A percentile compares a stretch with the other conserved stretches of the same genome.
Evolutionary conservation across 1,284 basidiomycete species (phyloP).

Genomic region (Leccinum fuscescens): DNA sequence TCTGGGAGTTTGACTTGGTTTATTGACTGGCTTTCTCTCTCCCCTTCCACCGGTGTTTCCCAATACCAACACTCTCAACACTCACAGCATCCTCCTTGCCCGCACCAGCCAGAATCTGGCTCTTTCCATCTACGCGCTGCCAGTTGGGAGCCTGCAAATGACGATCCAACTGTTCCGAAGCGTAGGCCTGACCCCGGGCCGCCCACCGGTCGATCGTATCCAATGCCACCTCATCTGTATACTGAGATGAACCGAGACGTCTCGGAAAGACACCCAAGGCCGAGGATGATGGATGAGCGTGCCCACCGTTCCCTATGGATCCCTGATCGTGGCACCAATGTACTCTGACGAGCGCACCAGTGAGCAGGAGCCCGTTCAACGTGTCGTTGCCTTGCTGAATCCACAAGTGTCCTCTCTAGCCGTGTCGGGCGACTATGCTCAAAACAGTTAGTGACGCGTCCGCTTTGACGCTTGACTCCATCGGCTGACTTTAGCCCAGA

Average conservation of each 20-base stretch:
- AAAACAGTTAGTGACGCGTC: slow-evolving; percentile 25
- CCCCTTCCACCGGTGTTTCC: slow-evolving; percentile 26
- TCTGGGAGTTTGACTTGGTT: no score
- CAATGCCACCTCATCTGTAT: slow-evolving; percentile 35
- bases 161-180: slow-evolving; percentile 37
- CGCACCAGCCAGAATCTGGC: slow-evolving; percentile 28
- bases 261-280: slow-evolving; percentile 25
- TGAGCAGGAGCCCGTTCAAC: slow-evolving; percentile 26
- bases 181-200: slow-evolving; percentile 34
- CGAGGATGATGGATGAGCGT: slow-evolving; percentile 32
- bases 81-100: slow-evolving; percentile 28
- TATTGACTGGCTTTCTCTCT: slow-evolving; percentile 5
- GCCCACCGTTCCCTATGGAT: slow-evolving; percentile 34
- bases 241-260: slow-evolving; percentile 36
- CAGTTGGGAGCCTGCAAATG: slow-evolving; percentile 40
- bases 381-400: slow-evolving; percentile 16
- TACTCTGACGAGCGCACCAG: slow-evolving; percentile 48
- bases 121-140: slow-evolving; percentile 44
- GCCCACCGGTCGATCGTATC: slow-evolving; percentile 34
- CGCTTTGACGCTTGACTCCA: no score
- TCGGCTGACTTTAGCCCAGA: no score
- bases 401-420: slow-evolving; percentile 24
- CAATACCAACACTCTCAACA: slow-evolving; percentile 34
- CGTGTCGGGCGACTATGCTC: slow-evolving; percentile 29
- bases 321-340: slow-evolving; percentile 38